Evolutionary conservation across 2,329 filamentous ascomycete species (phyloP), one percentile per base, ranked within the genome.

Genomic region (Pseudogymnoascus sp.): DNA sequence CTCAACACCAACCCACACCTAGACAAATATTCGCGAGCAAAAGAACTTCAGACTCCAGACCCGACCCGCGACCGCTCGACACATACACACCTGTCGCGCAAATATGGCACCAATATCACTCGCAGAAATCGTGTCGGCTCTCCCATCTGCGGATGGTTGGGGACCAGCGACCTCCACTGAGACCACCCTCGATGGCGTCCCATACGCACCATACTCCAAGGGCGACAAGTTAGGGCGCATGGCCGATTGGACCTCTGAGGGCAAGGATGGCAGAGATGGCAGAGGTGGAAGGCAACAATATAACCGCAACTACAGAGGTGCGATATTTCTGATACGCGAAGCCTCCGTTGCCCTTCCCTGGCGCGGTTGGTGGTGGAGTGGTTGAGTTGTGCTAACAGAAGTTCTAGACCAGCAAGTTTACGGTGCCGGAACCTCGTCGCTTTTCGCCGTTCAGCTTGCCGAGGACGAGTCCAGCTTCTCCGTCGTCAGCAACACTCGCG

Each of bases 381-480:
- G 15, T 21, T 51, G 59, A 33, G 17, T 51, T 51, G 17, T 33
- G 48, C 41, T 38, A 36, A 59, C n/a, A 27, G 8, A 33, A 25
- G 33, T 59, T 41, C 63, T 71, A 96, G 92, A 96, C 74, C 93
- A 97, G 76, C 93, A 97, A 79, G 91, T 96, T 59, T 99, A 99
- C 75, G 94, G 94, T 67, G 90, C 93, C 66, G 92, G 92, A 71
- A 87, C 90, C 72, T 91, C 86, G 71, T 89, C 87, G 70, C 82
- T 92, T 61, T 99, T 99, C 81, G 90, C 91, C 66, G 89, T 96
- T 65, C 92, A 96, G 72, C 84, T 88, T 64, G 90, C 91, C 74
- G 94, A 97, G 79, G 94, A 99, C 77, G 94, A 99, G 78, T 92
- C 91, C 65, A 91, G 89, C 67, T 99, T 99, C 85, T 97, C 93